phyloP scores from a whole-genome alignment of 2,329 filamentous ascomycete species.

The Venturia carpophila region DNA sequence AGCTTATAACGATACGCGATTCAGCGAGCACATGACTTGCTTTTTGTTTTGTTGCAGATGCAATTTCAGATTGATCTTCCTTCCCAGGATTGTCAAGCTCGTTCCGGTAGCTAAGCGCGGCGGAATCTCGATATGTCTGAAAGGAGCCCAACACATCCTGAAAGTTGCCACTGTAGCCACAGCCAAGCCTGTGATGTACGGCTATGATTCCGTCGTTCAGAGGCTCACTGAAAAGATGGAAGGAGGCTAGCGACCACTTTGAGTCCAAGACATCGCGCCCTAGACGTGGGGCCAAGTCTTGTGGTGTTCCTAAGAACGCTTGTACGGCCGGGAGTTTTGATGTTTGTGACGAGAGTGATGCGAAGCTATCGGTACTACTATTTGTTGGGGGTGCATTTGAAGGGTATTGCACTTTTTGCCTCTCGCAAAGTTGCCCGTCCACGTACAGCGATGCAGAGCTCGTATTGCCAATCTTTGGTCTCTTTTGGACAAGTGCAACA shows the following conservation, averaged over 20 bases:
- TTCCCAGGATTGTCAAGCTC: constrained; percentile 84
- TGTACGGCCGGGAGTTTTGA: constrained; percentile 62
- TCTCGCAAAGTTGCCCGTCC: constrained; percentile 88
- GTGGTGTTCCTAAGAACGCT: constrained; percentile 87
- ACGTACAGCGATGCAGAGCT: constrained; percentile 75
- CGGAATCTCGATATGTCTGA: constrained; percentile 91
- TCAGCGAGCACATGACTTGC: constrained; percentile 77
- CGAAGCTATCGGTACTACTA: constrained; percentile 58
- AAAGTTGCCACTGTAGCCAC: constrained; percentile 89
- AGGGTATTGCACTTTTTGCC: constrained; percentile 83
- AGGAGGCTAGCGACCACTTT: constrained; percentile 82
- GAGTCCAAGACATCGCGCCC: constrained; percentile 67
- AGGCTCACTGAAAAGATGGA: constrained; percentile 78
- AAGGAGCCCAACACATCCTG: constrained; percentile 94
- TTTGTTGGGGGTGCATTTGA: constrained; percentile 59
- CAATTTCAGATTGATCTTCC: constrained; percentile 84
- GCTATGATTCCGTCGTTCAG: constrained; percentile 87
- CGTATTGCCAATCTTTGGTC: constrained; percentile 65
- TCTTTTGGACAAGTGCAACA: constrained; percentile 76
- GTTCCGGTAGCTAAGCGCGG: constrained; percentile 81
- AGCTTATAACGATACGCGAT: constrained; percentile 70
- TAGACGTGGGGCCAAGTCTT: constrained; percentile 69
- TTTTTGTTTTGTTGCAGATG: constrained; percentile 77
- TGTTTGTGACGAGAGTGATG: constrained; percentile 51
- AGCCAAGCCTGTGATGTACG: constrained; percentile 82